Percentiles rank a stretch among this genome's conserved stretches.
Conservation (phyloP, 768 basidiomycete species). For the Leccinum variicolor region DNA sequence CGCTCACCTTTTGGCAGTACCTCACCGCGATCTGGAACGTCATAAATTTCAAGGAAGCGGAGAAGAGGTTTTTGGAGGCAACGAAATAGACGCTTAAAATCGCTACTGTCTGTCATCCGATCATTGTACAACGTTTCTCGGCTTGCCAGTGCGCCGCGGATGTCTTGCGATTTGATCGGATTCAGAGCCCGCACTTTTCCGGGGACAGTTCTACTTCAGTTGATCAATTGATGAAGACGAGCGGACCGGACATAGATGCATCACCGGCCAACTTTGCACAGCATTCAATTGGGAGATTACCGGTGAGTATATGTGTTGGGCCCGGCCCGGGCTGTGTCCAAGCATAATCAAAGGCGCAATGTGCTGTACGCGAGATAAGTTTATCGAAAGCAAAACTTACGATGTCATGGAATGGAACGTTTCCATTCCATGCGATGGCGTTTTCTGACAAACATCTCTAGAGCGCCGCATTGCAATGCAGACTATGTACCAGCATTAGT, state of each 20-base stretch:
- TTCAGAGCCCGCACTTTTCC: background rate
- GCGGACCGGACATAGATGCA: background rate
- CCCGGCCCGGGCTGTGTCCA: background rate
- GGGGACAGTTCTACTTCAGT: background rate
- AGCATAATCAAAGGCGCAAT: background rate
- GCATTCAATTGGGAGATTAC: background rate
- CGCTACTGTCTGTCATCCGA: background rate
- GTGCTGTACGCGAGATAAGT: background rate
- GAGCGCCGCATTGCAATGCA: background rate
- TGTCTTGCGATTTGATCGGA: background rate
- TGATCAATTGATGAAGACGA: background rate
- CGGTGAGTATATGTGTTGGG: background rate
- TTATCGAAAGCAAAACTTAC: background rate
- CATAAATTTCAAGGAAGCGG: slow-evolving; percentile 94
- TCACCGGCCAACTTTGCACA: background rate
- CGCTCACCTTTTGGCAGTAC: slow-evolving; percentile 52
- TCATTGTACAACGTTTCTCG: slow-evolving; percentile 6
- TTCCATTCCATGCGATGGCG: background rate
- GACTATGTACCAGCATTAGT: background rate
- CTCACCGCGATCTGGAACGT: slow-evolving; percentile 94
- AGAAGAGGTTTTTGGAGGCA: slow-evolving; percentile 47
- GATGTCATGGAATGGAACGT: background rate
- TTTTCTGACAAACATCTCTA: background rate
- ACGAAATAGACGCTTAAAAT: slow-evolving; percentile 20
- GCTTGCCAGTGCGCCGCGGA: background rate